These are phyloP conservation scores for Tolypocladium inflatum DNA, from an alignment of 2,329 filamentous ascomycete genomes.

Conservation along the genomic window DNA sequence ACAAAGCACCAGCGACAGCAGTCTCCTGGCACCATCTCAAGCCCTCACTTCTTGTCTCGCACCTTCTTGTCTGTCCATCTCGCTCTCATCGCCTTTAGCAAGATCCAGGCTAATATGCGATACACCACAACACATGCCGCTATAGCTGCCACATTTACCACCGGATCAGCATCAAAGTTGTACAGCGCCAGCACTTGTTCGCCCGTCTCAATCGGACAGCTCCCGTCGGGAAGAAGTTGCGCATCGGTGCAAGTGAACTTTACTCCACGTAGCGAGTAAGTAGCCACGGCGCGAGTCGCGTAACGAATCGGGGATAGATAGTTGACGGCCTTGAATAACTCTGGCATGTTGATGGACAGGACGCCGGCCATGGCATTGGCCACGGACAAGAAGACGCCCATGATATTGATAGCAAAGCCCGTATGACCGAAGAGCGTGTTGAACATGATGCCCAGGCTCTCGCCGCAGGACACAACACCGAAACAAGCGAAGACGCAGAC, in stretches of 20 bases:
- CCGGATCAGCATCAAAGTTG: slow-evolving; percentile 51
- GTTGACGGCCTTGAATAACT: slow-evolving; percentile 57
- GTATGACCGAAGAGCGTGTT: slow-evolving; percentile 67
- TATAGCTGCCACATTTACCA: slow-evolving; percentile 52
- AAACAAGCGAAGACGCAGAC: slow-evolving; percentile 60
- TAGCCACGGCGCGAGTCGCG: slow-evolving; percentile 54
- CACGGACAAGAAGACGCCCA: slow-evolving; percentile 58
- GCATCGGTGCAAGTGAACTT: slow-evolving; percentile 52
- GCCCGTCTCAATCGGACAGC: slow-evolving; percentile 56
- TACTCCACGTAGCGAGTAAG: slow-evolving; percentile 52
- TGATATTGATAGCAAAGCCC: slow-evolving; percentile 67
- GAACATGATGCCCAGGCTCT: slow-evolving; percentile 71
- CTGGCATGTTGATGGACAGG: slow-evolving; percentile 60
- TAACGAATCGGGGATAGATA: slow-evolving; percentile 66
- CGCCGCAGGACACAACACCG: slow-evolving; percentile 64
- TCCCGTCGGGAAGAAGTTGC: slow-evolving; percentile 50
- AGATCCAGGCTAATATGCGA: slow-evolving; percentile 49
- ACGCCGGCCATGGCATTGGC: slow-evolving; percentile 64
- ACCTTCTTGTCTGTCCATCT: slow-evolving; percentile 32
- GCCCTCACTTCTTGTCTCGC: not conserved
- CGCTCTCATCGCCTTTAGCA: slow-evolving; percentile 45
- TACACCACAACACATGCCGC: slow-evolving; percentile 57
- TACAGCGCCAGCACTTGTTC: slow-evolving; percentile 60
- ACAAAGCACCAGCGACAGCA: not conserved
- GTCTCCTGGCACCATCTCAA: not conserved